A percentile compares a stretch with the other conserved stretches of the same genome.
phyloP scores from a whole-genome alignment of 371 early-diverging fungal genomes.

The Mortierella sp. region DNA sequence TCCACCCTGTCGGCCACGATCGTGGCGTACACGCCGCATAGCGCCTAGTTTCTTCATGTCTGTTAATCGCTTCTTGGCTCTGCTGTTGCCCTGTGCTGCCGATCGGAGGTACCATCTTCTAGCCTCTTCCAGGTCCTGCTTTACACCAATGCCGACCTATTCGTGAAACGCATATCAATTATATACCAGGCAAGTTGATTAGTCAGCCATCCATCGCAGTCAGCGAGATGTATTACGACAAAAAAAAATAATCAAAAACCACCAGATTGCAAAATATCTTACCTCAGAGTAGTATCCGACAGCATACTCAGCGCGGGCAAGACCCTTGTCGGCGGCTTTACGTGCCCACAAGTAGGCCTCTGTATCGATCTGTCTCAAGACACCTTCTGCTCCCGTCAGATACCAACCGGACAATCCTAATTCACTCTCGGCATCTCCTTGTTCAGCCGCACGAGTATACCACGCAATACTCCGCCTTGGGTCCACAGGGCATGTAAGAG shows the following conservation, averaged over 20 bases:
- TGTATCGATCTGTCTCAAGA: conserved; percentile 82
- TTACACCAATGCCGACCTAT: conserved; percentile 78
- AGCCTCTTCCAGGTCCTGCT: conserved; percentile 78
- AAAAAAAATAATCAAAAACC: background rate
- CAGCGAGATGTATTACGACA: background rate
- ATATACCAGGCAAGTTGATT: background rate
- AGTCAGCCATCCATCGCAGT: background rate
- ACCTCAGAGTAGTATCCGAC: conserved; percentile 88
- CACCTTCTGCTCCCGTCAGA: conserved; percentile 86
- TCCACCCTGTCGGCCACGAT: conserved; percentile 40
- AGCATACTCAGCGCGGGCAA: conserved; percentile 91
- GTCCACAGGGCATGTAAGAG: conserved; percentile 89
- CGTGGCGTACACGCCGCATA: conserved; percentile 39
- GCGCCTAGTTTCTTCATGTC: conserved; percentile 79
- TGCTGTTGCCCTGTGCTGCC: conserved; percentile 79
- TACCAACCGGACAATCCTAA: conserved; percentile 93
- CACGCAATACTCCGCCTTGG: conserved; percentile 94
- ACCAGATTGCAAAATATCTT: background rate
- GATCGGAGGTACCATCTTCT: conserved; percentile 83
- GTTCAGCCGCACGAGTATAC: conserved; percentile 94
- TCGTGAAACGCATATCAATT: background rate
- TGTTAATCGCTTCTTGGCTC: conserved; percentile 79
- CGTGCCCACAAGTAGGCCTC: conserved; percentile 93
- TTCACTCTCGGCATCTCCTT: conserved; percentile 86
- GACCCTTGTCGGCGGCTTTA: conserved; percentile 86